phyloP scores from a whole-genome alignment of 2,329 filamentous ascomycete genomes.

The Cercospora sp. region DNA sequence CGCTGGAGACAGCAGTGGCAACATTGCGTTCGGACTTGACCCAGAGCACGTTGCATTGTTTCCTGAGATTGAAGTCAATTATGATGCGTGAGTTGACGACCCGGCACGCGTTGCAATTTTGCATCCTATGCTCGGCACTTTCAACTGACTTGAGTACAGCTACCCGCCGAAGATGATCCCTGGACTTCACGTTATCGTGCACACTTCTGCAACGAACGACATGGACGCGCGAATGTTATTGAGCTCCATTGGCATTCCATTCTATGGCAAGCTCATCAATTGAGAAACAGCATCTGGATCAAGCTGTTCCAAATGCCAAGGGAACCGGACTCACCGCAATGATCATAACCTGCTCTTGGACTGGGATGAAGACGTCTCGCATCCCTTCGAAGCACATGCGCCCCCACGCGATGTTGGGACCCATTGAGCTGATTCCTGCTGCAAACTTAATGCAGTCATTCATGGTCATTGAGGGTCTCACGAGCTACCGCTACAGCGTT shows the following conservation, averaged over 20 bases:
- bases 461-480: neutral
- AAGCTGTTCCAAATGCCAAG: neutral
- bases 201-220: conserved; percentile 83
- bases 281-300: conserved; percentile 35
- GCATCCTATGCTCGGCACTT: neutral
- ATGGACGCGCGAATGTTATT: conserved; percentile 78
- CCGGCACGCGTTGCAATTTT: neutral
- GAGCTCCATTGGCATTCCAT: conserved; percentile 72
- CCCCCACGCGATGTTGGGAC: neutral
- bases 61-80: conserved; percentile 93
- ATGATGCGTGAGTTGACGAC: conserved; percentile 69
- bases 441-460: neutral
- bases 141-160: conserved; percentile 46
- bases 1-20: conserved; percentile 84
- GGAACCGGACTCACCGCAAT: neutral
- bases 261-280: conserved; percentile 71
- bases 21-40: conserved; percentile 78
- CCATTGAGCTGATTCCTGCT: neutral
- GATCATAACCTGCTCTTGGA: neutral
- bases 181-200: conserved; percentile 77
- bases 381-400: neutral
- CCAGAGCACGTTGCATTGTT: conserved; percentile 77
- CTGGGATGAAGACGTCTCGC: neutral
- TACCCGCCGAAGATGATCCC: conserved; percentile 76
- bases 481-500: neutral